These are phyloP conservation scores for Hypholoma fasciculare DNA, from an alignment of 768 basidiomycete species.

Conservation along the genomic window DNA sequence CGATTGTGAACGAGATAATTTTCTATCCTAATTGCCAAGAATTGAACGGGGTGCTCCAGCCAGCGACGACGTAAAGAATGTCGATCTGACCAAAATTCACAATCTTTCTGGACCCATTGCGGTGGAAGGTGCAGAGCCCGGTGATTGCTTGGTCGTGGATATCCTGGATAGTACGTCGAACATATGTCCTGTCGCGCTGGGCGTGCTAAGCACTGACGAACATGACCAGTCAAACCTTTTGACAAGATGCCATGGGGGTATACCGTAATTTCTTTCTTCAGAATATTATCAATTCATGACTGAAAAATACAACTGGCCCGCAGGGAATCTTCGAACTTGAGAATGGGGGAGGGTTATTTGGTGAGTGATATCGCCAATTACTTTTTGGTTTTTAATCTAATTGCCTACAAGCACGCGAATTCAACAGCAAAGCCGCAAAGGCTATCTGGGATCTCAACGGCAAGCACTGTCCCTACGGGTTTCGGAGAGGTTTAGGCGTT, in stretches of 20 bases:
- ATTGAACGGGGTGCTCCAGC: constrained; percentile 27
- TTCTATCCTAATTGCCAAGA: not conserved
- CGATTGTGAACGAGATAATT: constrained; percentile 46
- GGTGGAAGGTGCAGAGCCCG: constrained; percentile 75
- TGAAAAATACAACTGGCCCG: not conserved
- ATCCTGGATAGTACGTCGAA: constrained; percentile 63
- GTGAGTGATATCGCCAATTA: constrained; percentile 27
- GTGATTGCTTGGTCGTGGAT: constrained; percentile 78
- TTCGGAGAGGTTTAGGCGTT: too few relatives aligned
- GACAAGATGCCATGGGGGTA: constrained; percentile 85
- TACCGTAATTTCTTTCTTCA: constrained; percentile 40
- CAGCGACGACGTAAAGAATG: constrained; percentile 66
- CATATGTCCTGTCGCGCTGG: not conserved
- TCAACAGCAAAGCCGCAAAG: constrained; percentile 70
- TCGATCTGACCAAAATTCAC: constrained; percentile 67
- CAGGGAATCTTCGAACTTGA: constrained; percentile 75
- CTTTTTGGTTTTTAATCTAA: not conserved
- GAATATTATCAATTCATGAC: not conserved
- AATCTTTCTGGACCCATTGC: constrained; percentile 78
- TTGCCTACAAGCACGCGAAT: constrained; percentile 52
- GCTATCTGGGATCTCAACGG: constrained; percentile 83
- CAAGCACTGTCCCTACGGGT: constrained; percentile 12
- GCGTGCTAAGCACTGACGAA: not conserved
- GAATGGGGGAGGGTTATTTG: constrained; percentile 74
- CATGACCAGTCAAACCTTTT: constrained; percentile 55